Conservation (phyloP, 2,329 filamentous ascomycete genomes). For the Grosmannia penicillata region DNA sequence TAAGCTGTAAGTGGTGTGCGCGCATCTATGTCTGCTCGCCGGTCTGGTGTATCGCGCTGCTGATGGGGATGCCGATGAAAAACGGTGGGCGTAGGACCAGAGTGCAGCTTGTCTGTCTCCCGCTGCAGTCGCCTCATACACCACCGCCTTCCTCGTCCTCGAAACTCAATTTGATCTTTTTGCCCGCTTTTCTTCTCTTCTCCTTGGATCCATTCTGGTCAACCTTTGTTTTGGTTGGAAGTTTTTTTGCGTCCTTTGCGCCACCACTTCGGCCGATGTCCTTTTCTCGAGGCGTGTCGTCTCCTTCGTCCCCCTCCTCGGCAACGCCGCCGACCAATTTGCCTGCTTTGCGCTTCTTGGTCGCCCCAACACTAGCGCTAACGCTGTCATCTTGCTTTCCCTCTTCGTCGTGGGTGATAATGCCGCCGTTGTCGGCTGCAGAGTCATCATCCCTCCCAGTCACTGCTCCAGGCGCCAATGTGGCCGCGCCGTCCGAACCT, state of each 20-base stretch:
- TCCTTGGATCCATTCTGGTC: constrained; percentile 7
- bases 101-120: too few species aligned
- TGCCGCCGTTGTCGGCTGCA: neutral
- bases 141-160: constrained; percentile 41
- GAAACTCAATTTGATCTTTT: constrained; percentile 56
- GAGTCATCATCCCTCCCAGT: too few species aligned
- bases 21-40: too few species aligned
- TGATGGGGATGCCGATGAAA: too few species aligned
- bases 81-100: too few species aligned
- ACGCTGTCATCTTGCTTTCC: constrained; percentile 12
- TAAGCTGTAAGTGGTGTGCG: too few species aligned
- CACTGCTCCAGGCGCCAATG: constrained; percentile 9
- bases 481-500: constrained; percentile 28
- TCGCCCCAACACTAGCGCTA: constrained; percentile 24
- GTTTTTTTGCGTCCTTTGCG: constrained; percentile 14
- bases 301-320: constrained; percentile 14
- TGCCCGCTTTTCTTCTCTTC: constrained; percentile 44
- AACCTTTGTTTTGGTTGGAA: constrained; percentile 1
- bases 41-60: too few species aligned
- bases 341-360: constrained; percentile 40
- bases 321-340: constrained; percentile 30
- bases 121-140: too few species aligned
- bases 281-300: constrained; percentile 13
- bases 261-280: constrained; percentile 13
- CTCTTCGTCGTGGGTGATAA: constrained; percentile 6